Evolutionary conservation across 441 rosid species (phyloP).

Genomic region (Gossypium aridum): DNA sequence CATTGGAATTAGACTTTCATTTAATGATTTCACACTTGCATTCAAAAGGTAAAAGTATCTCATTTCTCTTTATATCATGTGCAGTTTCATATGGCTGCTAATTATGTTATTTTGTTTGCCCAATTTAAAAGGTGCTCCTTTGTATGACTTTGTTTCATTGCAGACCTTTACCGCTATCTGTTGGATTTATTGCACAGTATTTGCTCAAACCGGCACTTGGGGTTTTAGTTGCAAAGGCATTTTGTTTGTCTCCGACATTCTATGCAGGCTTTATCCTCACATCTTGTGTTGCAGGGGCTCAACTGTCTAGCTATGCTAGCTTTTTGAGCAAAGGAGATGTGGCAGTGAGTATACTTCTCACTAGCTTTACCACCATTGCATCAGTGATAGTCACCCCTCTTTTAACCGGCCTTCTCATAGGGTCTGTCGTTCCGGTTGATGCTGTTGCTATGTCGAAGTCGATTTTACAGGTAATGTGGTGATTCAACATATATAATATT

Average conservation of each 20-base stretch:
- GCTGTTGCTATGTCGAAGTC: conserved; percentile 89
- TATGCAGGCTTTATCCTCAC: conserved; percentile 86
- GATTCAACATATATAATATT: not conserved
- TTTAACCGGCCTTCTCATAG: conserved; percentile 75
- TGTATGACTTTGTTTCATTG: conserved; percentile 20
- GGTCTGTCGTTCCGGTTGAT: conserved; percentile 89
- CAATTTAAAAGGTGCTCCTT: conserved; percentile 10
- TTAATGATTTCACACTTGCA: conserved; percentile 84
- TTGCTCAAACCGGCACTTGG: conserved; percentile 77
- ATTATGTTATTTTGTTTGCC: not conserved
- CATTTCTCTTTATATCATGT: not conserved
- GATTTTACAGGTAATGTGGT: conserved; percentile 65
- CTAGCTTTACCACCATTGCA: conserved; percentile 72
- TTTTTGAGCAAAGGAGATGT: conserved; percentile 87
- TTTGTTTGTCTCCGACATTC: conserved; percentile 65
- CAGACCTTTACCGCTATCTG: conserved; percentile 82
- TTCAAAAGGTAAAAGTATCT: conserved; percentile 49
- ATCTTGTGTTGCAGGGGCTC: conserved; percentile 91
- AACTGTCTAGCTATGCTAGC: conserved; percentile 85
- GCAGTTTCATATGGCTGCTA: not conserved
- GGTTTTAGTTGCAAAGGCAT: conserved; percentile 61
- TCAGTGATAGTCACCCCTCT: conserved; percentile 77
- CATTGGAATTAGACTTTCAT: conserved; percentile 79
- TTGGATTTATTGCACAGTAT: conserved; percentile 76
- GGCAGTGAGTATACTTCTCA: conserved; percentile 85